Evolutionary conservation across 495 filamentous ascomycete species (phyloP).

Genomic region (Podospora sp.): DNA sequence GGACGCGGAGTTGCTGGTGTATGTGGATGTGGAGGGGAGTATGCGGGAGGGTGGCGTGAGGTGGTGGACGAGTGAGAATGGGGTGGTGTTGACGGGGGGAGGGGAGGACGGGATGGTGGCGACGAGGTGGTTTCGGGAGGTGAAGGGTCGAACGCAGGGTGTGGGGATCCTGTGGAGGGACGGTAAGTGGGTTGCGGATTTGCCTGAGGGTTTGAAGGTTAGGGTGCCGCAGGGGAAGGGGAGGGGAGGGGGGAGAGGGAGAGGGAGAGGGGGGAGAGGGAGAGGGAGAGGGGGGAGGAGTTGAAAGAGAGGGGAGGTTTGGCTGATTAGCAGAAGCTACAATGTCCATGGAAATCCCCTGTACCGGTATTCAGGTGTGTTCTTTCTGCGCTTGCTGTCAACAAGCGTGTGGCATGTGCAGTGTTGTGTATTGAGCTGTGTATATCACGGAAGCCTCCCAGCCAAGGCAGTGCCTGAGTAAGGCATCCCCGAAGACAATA

Average conservation of each 20-base stretch:
- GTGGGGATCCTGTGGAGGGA: slow-evolving; percentile 68
- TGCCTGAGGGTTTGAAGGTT: slow-evolving; percentile 49
- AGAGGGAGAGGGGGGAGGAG: slow-evolving; percentile 19
- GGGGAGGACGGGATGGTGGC: slow-evolving; percentile 48
- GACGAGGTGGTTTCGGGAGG: slow-evolving; percentile 50
- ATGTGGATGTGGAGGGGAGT: slow-evolving; percentile 71
- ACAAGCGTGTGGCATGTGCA: no score
- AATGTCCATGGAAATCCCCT: no score
- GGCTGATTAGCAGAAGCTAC: no score
- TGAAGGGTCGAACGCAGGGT: slow-evolving; percentile 60
- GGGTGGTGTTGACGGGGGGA: slow-evolving; percentile 63
- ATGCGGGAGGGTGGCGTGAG: slow-evolving; percentile 63
- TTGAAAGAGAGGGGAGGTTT: slow-evolving; percentile 13
- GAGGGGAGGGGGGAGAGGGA: slow-evolving; percentile 30
- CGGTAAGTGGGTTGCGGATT: slow-evolving; percentile 60
- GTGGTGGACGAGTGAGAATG: slow-evolving; percentile 90
- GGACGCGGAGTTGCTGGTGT: slow-evolving; percentile 78
- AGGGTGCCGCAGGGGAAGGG: slow-evolving; percentile 52
- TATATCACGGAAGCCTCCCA: no score
- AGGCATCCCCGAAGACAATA: no score
- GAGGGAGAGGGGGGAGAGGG: slow-evolving; percentile 26
- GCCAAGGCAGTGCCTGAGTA: no score
- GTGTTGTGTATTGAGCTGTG: no score
- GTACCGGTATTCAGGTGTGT: no score
- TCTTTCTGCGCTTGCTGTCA: no score